These are phyloP conservation scores for Diaporthe longicolla DNA, from an alignment of 2,329 filamentous ascomycete species.

Conservation along the genomic window DNA sequence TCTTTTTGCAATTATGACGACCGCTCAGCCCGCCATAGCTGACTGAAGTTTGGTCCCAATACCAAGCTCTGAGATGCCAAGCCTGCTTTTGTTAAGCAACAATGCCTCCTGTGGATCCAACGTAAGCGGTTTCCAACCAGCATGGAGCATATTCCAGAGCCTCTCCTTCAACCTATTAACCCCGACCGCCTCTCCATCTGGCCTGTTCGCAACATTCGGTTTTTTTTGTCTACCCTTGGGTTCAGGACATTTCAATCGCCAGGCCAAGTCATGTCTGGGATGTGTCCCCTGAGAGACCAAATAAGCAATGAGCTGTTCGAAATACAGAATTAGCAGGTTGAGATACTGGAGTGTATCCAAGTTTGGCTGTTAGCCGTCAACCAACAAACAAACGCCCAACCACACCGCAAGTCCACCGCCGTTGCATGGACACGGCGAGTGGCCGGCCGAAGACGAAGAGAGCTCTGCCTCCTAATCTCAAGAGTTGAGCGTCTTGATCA, in stretches of 20 bases:
- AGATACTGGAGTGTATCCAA: background rate
- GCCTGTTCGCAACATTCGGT: background rate
- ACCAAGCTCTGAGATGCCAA: background rate
- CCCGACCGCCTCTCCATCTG: background rate
- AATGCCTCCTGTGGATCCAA: slow-evolving; percentile 1
- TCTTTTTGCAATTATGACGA: background rate
- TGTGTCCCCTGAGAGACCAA: background rate
- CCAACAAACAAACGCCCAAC: background rate
- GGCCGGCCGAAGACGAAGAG: slow-evolving; percentile 30
- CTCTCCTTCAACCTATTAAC: background rate
- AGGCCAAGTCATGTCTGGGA: background rate
- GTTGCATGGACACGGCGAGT: background rate
- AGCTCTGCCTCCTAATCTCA: slow-evolving; percentile 49
- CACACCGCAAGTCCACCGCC: slow-evolving; percentile 19
- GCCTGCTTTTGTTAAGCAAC: slow-evolving; percentile 7
- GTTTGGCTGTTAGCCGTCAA: background rate
- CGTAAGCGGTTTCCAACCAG: slow-evolving; percentile 23
- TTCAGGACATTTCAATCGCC: background rate
- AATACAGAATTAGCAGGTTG: slow-evolving; percentile 7
- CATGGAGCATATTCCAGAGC: slow-evolving; percentile 20
- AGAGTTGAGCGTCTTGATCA: slow-evolving; percentile 76
- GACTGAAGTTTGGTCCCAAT: background rate
- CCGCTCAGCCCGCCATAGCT: slow-evolving; percentile 5
- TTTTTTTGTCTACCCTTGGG: background rate
- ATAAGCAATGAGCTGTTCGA: background rate